Evolutionary conservation across 2,329 filamentous ascomycete genomes (phyloP).

Genomic region (Diaporthe vexans): DNA sequence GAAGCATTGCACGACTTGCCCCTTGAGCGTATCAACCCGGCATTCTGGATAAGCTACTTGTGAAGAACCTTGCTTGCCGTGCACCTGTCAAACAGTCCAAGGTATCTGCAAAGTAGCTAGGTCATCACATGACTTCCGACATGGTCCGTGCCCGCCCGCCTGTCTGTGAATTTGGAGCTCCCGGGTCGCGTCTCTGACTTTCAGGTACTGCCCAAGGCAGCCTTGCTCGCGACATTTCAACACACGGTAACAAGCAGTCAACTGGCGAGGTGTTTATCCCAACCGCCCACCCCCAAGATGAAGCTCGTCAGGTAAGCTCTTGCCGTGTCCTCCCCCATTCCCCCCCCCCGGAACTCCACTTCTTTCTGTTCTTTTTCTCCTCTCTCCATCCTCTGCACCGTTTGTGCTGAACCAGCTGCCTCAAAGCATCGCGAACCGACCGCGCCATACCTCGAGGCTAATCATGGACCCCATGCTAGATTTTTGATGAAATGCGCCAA

Average conservation of each 20-base stretch:
- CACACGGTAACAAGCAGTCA: slow-evolving; percentile 24
- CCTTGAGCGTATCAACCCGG: neutral
- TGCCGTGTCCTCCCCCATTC: slow-evolving; percentile 43
- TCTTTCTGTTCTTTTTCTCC: slow-evolving; percentile 32
- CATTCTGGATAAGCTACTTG: neutral
- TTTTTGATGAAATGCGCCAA: slow-evolving; percentile 99
- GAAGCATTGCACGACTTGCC: slow-evolving; percentile 9
- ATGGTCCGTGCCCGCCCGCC: slow-evolving; percentile 23
- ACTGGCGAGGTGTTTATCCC: neutral
- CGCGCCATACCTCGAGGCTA: slow-evolving; percentile 47
- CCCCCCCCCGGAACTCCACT: slow-evolving; percentile 40
- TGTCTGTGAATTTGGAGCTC: slow-evolving; percentile 35
- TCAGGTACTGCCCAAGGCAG: slow-evolving; percentile 7
- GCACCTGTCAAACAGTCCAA: neutral
- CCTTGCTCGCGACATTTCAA: slow-evolving; percentile 14
- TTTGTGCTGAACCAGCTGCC: slow-evolving; percentile 51
- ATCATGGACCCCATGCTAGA: slow-evolving; percentile 63
- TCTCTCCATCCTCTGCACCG: slow-evolving; percentile 33
- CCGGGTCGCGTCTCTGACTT: slow-evolving; percentile 37
- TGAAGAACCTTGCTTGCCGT: neutral
- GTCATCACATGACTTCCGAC: slow-evolving; percentile 34
- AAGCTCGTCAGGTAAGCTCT: slow-evolving; percentile 92
- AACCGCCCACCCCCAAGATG: slow-evolving; percentile 72
- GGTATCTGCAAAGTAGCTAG: slow-evolving; percentile 7
- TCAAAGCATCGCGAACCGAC: slow-evolving; percentile 39